Percentiles rank a stretch among this genome's conserved stretches.
These are phyloP conservation scores for Lentinula novae-zelandiae DNA, from an alignment of 1,284 basidiomycete species.

Conservation along the genomic window DNA sequence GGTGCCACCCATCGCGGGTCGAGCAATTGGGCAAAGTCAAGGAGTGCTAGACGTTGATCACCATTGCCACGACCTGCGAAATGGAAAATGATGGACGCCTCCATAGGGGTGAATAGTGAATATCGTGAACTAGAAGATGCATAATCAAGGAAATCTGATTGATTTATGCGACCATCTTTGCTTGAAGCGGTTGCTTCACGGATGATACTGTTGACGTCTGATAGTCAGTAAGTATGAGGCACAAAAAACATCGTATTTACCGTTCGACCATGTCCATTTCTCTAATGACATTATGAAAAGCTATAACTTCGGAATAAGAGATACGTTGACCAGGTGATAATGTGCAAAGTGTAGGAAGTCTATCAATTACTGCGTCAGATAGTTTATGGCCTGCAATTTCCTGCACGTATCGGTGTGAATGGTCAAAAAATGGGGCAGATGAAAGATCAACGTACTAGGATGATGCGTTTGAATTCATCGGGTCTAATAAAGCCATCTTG, in stretches of 20 bases:
- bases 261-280: conserved; percentile 97
- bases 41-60: conserved; percentile 67
- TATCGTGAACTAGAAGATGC: conserved; percentile 79
- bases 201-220: conserved; percentile 52
- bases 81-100: conserved; percentile 93
- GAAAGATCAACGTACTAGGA: conserved; percentile 57
- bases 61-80: conserved; percentile 81
- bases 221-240: not conserved
- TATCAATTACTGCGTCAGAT: conserved; percentile 85
- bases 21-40: conserved; percentile 87
- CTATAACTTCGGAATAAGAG: conserved; percentile 92
- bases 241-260: conserved; percentile 32
- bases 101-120: conserved; percentile 92
- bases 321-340: conserved; percentile 85
- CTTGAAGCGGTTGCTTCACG: conserved; percentile 86
- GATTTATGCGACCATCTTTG: conserved; percentile 89
- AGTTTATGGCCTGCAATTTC: conserved; percentile 95
- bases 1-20: conserved; percentile 83
- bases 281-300: conserved; percentile 91
- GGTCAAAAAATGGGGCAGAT: not conserved
- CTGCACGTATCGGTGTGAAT: conserved; percentile 31
- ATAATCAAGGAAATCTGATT: conserved; percentile 77
- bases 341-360: conserved; percentile 86
- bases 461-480: conserved; percentile 90
- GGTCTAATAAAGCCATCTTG: conserved; percentile 90